Percentiles rank a stretch among this genome's conserved stretches.
Conservation (phyloP, 345 rosid genomes). For the Arabis alpina region DNA sequence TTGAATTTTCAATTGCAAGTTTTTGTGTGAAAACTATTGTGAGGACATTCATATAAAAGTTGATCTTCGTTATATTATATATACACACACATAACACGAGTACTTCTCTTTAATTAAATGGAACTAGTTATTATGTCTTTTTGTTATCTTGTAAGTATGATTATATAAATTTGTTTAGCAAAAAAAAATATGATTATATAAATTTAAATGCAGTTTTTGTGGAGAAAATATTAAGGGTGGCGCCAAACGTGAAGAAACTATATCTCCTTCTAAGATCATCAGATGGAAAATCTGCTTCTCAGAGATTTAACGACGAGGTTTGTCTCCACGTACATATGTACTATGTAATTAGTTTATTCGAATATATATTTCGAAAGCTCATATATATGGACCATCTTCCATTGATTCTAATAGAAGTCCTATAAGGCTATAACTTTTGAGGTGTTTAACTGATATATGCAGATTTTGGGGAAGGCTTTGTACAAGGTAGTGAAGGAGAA, state of each 20-base stretch:
- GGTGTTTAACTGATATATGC: not conserved
- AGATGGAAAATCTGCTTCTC: constrained; percentile 60
- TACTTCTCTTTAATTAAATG: not conserved
- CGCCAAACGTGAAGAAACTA: constrained; percentile 80
- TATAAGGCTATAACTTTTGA: not conserved
- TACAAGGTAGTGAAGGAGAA: constrained; percentile 39
- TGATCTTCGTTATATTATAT: constrained; percentile 1
- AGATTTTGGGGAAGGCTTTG: constrained; percentile 40
- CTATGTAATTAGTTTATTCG: too few relatives aligned
- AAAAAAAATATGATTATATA: not conserved
- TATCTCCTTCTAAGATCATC: constrained; percentile 79
- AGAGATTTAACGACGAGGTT: constrained; percentile 62
- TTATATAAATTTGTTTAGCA: too few relatives aligned
- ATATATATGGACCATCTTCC: not conserved
- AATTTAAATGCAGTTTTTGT: constrained; percentile 57
- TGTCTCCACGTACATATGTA: too few relatives aligned
- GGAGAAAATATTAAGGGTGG: constrained; percentile 82
- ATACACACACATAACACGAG: not conserved
- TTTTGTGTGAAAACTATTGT: too few relatives aligned
- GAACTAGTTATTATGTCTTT: not conserved
- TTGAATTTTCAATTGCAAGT: too few relatives aligned
- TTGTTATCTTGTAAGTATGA: not conserved
- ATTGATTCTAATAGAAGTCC: not conserved
- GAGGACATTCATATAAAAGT: not conserved
- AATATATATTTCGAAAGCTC: not conserved